These are phyloP conservation scores for Aeschynomene evenia DNA, from an alignment of 306 rosid genomes.

Conservation along the genomic window DNA sequence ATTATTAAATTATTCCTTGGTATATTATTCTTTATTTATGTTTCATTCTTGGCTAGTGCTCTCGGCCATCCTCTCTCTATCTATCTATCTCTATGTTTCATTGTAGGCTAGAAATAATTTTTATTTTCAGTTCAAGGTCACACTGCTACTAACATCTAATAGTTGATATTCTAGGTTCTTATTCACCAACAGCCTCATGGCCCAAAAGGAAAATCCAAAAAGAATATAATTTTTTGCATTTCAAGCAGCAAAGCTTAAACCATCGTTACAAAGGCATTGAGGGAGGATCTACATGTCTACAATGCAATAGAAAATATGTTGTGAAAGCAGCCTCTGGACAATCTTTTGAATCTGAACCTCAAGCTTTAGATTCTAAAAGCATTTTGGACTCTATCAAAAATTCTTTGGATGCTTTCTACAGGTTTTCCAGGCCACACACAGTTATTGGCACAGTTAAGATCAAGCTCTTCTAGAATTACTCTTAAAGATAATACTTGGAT, in stretches of 20 bases:
- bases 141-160: background rate
- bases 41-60: constrained; percentile 7
- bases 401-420: constrained; percentile 71
- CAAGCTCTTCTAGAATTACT: constrained; percentile 4
- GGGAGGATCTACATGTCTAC: constrained; percentile 33
- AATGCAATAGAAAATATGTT: constrained; percentile 27
- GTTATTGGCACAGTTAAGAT: constrained; percentile 94
- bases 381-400: constrained; percentile 36
- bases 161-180: constrained; percentile 42
- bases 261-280: constrained; percentile 22
- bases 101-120: background rate
- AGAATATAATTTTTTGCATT: constrained; percentile 31
- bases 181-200: constrained; percentile 40
- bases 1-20: background rate
- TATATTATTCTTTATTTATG: background rate
- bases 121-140: constrained; percentile 1
- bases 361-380: constrained; percentile 47
- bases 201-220: constrained; percentile 43
- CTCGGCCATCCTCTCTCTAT: too few species aligned
- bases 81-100: too few species aligned
- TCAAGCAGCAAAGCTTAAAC: constrained; percentile 27
- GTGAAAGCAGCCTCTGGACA: constrained; percentile 67
- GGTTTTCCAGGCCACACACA: constrained; percentile 97
- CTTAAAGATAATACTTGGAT: constrained; percentile 1
- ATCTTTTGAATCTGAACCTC: constrained; percentile 70